Conservation (phyloP, 208 protist genomes). For the Leishmania martiniquensis region DNA sequence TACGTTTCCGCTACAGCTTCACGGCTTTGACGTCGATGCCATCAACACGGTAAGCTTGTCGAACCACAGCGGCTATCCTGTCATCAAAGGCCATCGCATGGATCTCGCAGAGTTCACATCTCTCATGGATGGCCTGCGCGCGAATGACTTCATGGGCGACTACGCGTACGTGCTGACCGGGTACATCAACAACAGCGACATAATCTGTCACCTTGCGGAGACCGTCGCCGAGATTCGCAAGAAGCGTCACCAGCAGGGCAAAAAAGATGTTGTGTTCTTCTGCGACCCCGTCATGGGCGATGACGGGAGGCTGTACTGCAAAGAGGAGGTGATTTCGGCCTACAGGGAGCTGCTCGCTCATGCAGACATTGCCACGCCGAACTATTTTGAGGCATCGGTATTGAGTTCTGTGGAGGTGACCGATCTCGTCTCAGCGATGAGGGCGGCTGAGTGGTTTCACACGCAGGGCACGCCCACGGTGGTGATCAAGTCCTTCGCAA, state of each 20-base stretch:
- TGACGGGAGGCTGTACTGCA: constrained; percentile 94
- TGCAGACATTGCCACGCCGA: constrained; percentile 92
- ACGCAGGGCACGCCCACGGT: constrained; percentile 62
- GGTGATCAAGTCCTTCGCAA: constrained; percentile 86
- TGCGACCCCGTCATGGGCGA: constrained; percentile 97
- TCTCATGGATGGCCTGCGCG: constrained; percentile 86
- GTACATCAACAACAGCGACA: constrained; percentile 93
- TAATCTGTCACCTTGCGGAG: constrained; percentile 64
- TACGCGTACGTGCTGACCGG: constrained; percentile 94
- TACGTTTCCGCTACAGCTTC: constrained; percentile 93
- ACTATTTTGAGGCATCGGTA: constrained; percentile 94
- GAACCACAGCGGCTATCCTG: constrained; percentile 95
- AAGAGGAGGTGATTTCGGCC: constrained; percentile 84
- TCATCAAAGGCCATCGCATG: constrained; percentile 91
- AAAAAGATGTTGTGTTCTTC: constrained; percentile 59
- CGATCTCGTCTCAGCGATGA: constrained; percentile 54
- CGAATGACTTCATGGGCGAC: constrained; percentile 76
- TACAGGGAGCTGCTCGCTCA: constrained; percentile 85
- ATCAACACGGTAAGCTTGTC: constrained; percentile 96
- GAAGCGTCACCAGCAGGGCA: constrained; percentile 41
- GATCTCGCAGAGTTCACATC: constrained; percentile 71
- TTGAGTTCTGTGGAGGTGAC: constrained; percentile 70
- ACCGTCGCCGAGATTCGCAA: constrained; percentile 71
- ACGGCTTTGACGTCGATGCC: constrained; percentile 95
- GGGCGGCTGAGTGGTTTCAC: constrained; percentile 87